Conservation (phyloP, 176 grass and related monocot genomes). For the Musa beccarii region DNA sequence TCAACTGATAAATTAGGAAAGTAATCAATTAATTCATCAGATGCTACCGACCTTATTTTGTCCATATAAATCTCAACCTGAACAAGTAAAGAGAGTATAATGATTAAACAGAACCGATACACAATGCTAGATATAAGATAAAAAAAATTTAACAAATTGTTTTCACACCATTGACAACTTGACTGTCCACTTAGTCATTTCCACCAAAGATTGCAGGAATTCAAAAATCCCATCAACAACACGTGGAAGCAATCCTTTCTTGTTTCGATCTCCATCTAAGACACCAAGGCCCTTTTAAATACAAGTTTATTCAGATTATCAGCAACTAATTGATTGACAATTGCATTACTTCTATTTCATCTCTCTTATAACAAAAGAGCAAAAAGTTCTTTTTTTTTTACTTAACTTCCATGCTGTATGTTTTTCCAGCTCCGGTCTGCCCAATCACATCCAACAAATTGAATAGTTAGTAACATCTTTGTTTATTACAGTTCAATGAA, state of each 20-base stretch:
- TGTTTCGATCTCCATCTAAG: conserved; percentile 57
- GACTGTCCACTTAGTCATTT: conserved; percentile 38
- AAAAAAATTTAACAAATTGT: neutral
- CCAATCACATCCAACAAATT: conserved; percentile 18
- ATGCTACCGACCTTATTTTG: conserved; percentile 52
- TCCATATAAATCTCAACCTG: conserved; percentile 93
- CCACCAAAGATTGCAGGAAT: conserved; percentile 36
- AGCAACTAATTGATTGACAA: neutral
- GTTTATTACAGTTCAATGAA: neutral
- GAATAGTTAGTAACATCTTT: conserved; percentile 11
- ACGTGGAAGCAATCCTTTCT: conserved; percentile 54
- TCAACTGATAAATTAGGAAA: conserved; percentile 1
- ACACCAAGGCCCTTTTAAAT: conserved; percentile 58
- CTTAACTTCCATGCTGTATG: conserved; percentile 83
- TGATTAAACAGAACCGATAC: neutral
- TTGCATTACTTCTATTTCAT: conserved; percentile 6
- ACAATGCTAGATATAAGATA: neutral
- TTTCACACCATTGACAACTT: conserved; percentile 67
- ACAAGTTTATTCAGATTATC: conserved; percentile 19
- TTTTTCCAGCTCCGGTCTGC: conserved; percentile 83
- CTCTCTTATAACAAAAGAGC: neutral
- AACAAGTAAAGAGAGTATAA: conserved; percentile 3
- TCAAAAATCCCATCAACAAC: conserved; percentile 64
- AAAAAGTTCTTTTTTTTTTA: neutral
- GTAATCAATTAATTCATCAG: neutral